These are phyloP conservation scores for Coprinellus aureogranulatus DNA, from an alignment of 768 basidiomycete species.

Conservation along the genomic window DNA sequence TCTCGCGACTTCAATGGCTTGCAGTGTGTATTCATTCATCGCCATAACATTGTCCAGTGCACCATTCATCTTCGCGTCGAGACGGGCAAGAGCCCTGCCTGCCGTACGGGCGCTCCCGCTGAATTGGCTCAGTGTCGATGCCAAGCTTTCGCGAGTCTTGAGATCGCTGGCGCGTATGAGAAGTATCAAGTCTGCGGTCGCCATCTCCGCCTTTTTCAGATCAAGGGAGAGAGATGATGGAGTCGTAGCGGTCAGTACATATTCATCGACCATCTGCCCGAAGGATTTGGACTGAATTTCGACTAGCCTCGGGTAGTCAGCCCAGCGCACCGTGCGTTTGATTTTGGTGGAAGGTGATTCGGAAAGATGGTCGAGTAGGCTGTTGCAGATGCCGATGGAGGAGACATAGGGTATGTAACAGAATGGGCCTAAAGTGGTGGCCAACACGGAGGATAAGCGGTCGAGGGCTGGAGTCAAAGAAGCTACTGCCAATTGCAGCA, in stretches of 20 bases:
- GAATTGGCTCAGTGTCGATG: slow-evolving; percentile 50
- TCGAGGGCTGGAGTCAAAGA: too few species aligned
- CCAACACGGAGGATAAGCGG: too few species aligned
- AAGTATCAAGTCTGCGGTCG: slow-evolving; percentile 62
- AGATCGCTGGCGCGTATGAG: slow-evolving; percentile 64
- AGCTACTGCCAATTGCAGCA: too few species aligned
- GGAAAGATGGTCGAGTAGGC: too few species aligned
- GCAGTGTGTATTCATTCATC: slow-evolving; percentile 68
- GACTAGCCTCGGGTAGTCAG: slow-evolving; percentile 61
- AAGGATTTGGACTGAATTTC: slow-evolving; percentile 61
- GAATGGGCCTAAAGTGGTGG: too few species aligned
- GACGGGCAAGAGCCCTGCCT: slow-evolving; percentile 55
- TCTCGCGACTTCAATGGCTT: slow-evolving; percentile 47
- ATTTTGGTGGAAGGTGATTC: too few species aligned
- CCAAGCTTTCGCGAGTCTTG: slow-evolving; percentile 56
- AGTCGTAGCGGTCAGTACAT: slow-evolving; percentile 40
- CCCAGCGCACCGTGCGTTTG: slow-evolving; percentile 36
- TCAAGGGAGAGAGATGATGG: slow-evolving; percentile 48
- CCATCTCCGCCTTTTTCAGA: slow-evolving; percentile 77
- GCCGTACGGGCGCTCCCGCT: slow-evolving; percentile 60
- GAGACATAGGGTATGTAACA: too few species aligned
- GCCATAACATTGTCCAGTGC: slow-evolving; percentile 77
- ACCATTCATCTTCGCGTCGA: slow-evolving; percentile 67
- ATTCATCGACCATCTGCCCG: slow-evolving; percentile 59
- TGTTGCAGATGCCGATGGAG: too few species aligned